Evolutionary conservation across 169 alveolate species (phyloP), one percentile per base, ranked within the genome.

Genomic region (Plasmodium falciparum): DNA sequence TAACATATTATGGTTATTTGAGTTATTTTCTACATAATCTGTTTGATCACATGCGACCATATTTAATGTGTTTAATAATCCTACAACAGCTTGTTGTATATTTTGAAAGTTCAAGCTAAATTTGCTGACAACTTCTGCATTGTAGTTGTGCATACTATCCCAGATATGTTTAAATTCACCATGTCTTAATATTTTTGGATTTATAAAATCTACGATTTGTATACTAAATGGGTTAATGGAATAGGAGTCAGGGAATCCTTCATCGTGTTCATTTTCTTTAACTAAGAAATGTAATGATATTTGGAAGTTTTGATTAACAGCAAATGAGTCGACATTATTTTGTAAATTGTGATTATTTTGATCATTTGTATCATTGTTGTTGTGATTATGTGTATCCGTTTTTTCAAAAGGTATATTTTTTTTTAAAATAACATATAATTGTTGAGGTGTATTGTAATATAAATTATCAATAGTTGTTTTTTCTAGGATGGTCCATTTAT

Each of bases 131-230:
- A 58, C 63, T 24, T 92, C 95, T 24, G 92, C 54, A 54, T 92
- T 90, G 5, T 12, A 49, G 12, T 88, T 71, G 7, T 80, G 88
- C 58, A 92, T 75, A 26, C 56, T 88, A 6, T 80, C 83, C 95
- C 95, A 92, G 24, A 88, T 9, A 54, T 88, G 88, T 73, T 61
- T 92, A 70, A 92, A 92, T 80, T 92, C 93, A 1, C 93, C 93
- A 54, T 73, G 61, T 80, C 95, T 62, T 39, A 92, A 70, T 8
- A 58, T 45, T 49, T 74, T 72, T 0, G 95, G 93, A 33, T 33
- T 39, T 15, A 92, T 88, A 63, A 89, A 92, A 67, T 92, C 95
- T 2, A 89, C 74, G 24, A 89, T 89, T 26, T 92, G 93, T 59
- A 92, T 50, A 22, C 74, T 72, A 8, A 92, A 3, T n/a, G 93